These are phyloP conservation scores for Fulvia fulva DNA, from an alignment of 2,329 filamentous ascomycete species.

Conservation along the genomic window DNA sequence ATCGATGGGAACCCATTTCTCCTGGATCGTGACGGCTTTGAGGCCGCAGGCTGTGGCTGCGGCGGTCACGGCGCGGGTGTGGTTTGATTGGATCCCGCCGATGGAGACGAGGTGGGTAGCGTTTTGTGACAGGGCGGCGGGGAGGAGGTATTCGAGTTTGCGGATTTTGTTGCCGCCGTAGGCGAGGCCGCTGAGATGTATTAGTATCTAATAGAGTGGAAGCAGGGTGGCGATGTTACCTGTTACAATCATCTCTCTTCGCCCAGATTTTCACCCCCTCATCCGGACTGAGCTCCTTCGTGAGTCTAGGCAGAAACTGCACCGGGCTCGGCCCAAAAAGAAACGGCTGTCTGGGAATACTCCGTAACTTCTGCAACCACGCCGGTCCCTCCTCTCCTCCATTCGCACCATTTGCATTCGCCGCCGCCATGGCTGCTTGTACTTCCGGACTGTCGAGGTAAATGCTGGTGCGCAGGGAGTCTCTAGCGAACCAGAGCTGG, in stretches of 20 bases:
- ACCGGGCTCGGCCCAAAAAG: constrained; percentile 67
- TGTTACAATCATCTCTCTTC: constrained; percentile 63
- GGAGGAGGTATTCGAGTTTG: constrained; percentile 38
- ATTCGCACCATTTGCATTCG: too few relatives aligned
- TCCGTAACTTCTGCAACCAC: constrained; percentile 22
- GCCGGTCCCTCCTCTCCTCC: constrained; percentile 10
- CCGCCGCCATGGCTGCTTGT: background rate
- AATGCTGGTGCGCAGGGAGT: background rate
- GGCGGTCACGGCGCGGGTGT: constrained; percentile 37
- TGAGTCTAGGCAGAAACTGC: constrained; percentile 63
- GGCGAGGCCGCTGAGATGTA: constrained; percentile 35
- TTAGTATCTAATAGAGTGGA: too few relatives aligned
- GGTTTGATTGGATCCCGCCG: constrained; percentile 38
- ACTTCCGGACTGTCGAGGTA: background rate
- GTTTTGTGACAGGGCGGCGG: constrained; percentile 30
- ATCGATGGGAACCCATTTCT: constrained; percentile 32
- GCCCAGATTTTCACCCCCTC: constrained; percentile 62
- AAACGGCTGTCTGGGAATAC: constrained; percentile 58
- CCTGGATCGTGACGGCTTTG: constrained; percentile 30
- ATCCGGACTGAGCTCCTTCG: constrained; percentile 50
- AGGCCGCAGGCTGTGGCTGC: constrained; percentile 33
- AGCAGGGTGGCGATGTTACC: too few relatives aligned
- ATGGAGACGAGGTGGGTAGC: constrained; percentile 35
- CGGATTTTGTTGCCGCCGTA: constrained; percentile 39
- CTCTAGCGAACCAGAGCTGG: background rate